Conservation (phyloP, 441 rosid species). For the Erodium trifolium region DNA sequence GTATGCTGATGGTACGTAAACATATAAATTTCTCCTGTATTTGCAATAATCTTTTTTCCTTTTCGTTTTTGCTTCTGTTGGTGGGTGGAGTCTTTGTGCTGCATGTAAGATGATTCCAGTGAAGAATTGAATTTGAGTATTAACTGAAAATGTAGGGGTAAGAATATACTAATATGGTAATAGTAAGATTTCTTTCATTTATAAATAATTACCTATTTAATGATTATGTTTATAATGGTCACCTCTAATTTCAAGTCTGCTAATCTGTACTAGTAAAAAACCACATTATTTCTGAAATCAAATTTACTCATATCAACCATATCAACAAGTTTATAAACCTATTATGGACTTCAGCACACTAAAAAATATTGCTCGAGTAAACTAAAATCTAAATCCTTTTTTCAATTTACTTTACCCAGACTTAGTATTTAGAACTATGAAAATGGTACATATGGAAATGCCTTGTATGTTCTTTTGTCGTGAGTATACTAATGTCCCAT, state of each 20-base stretch:
- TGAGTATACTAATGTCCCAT: not conserved
- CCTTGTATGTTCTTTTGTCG: not conserved
- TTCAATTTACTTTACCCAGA: not conserved
- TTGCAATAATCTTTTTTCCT: not conserved
- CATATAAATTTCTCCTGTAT: constrained; percentile 4
- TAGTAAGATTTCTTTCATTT: not conserved
- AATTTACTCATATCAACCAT: not conserved
- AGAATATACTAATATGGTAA: not conserved
- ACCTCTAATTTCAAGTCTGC: not conserved
- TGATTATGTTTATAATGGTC: not conserved
- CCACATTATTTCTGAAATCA: not conserved
- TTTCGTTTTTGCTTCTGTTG: not conserved
- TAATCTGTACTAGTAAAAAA: not conserved
- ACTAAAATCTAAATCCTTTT: constrained; percentile 5
- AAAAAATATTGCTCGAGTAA: not conserved
- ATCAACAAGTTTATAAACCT: not conserved
- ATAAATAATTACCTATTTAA: not conserved
- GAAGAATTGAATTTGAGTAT: not conserved
- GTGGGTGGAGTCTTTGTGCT: not conserved
- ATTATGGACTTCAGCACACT: not conserved
- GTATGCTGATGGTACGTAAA: constrained; percentile 56
- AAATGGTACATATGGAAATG: not conserved
- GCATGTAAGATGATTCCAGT: not conserved
- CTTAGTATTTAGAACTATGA: not conserved
- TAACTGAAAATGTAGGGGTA: not conserved